Conservation (phyloP, 108 stramenopile genomes). For the Nannochloropsis salina region DNA sequence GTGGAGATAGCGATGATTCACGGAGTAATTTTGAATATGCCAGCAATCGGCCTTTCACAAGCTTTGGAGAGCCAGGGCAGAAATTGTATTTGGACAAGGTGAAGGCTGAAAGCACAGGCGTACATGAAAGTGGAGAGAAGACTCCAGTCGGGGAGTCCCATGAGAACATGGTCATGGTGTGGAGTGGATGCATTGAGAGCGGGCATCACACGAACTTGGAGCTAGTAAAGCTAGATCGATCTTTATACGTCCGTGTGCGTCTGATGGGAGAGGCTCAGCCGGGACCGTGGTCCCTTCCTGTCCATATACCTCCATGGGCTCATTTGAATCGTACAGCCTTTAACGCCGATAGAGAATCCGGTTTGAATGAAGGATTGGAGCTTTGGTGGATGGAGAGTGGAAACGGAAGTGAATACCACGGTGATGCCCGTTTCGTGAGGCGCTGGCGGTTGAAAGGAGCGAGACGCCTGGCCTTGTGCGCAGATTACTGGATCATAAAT, state of each 20-base stretch:
- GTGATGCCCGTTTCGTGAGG: neutral
- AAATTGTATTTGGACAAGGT: neutral
- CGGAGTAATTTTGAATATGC: neutral
- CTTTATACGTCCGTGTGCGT: neutral
- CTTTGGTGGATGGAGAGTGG: neutral
- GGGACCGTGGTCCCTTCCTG: neutral
- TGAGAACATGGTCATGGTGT: constrained; percentile 6
- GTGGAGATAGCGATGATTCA: neutral
- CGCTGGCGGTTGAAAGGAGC: neutral
- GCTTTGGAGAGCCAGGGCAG: neutral
- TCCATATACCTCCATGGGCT: neutral
- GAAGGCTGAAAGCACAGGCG: neutral
- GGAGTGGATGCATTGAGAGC: constrained; percentile 7
- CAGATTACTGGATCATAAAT: constrained; percentile 23
- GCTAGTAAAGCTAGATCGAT: neutral
- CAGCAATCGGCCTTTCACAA: neutral
- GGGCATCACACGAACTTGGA: neutral
- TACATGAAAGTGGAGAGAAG: neutral
- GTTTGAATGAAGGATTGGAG: neutral
- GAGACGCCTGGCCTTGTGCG: constrained; percentile 3
- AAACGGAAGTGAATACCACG: neutral
- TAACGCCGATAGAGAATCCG: neutral
- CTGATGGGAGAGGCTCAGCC: neutral
- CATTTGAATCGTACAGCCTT: neutral
- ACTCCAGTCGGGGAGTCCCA: neutral